Percentiles rank a stretch among this genome's conserved stretches.
Conservation (phyloP, 75 land plant genomes). For the Pseudotsuga menziesii region DNA sequence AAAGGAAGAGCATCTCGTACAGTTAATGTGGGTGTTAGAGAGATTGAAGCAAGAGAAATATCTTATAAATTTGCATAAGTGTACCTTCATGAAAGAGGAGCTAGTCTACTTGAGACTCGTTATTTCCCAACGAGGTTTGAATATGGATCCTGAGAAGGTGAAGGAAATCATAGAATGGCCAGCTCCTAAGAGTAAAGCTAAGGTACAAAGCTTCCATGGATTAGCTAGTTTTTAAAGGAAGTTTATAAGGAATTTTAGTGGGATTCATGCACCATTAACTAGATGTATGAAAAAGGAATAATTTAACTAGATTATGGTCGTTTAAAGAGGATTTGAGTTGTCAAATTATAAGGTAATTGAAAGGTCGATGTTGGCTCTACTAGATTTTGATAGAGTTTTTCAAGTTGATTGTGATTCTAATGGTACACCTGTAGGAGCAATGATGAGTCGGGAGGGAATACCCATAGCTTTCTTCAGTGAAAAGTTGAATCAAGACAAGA, state of each 20-base stretch:
- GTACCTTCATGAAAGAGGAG: neutral
- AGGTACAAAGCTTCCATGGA: neutral
- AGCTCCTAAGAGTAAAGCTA: neutral
- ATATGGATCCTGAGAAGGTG: neutral
- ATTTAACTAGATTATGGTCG: too few relatives aligned
- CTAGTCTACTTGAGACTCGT: neutral
- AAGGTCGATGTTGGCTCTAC: too few relatives aligned
- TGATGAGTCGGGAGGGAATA: too few relatives aligned
- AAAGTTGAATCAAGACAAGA: too few relatives aligned
- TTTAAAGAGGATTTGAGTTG: too few relatives aligned
- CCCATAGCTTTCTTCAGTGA: too few relatives aligned
- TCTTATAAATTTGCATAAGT: neutral
- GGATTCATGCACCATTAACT: neutral
- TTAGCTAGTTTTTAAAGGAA: neutral
- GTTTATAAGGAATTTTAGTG: neutral
- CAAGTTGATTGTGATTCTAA: too few relatives aligned
- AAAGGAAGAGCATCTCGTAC: neutral
- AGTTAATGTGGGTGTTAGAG: constrained; percentile 8
- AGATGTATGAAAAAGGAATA: neutral
- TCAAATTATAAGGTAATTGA: too few relatives aligned
- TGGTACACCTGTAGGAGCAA: too few relatives aligned
- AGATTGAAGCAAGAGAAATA: constrained; percentile 6
- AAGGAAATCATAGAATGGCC: neutral
- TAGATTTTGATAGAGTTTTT: too few relatives aligned
- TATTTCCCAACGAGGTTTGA: neutral